phyloP scores from a whole-genome alignment of 768 basidiomycete genomes.

The Naganishia antarctica region DNA sequence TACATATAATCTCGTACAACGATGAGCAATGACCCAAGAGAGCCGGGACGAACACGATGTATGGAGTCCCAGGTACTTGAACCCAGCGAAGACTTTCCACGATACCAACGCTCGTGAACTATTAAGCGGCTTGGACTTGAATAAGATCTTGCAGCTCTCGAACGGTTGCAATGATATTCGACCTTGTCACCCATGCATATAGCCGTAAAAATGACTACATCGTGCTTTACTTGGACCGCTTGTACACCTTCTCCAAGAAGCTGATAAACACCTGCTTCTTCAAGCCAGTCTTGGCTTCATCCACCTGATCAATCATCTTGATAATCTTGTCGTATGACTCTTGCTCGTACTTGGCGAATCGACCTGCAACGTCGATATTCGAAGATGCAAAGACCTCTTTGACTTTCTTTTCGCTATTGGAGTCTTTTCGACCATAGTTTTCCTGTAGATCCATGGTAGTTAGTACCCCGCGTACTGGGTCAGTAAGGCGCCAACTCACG shows the following conservation, averaged over 20 bases:
- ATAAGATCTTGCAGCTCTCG: no score
- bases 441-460: constrained; percentile 55
- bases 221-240: constrained; percentile 54
- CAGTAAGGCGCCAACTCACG: constrained; percentile 37
- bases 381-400: constrained; percentile 69
- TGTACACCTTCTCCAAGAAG: constrained; percentile 83
- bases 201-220: neutral
- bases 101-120: no score
- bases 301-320: constrained; percentile 65
- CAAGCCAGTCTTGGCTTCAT: constrained; percentile 57
- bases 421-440: constrained; percentile 62
- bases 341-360: constrained; percentile 76
- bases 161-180: no score
- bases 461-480: neutral
- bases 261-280: constrained; percentile 70
- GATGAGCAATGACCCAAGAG: no score
- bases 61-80: no score
- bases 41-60: no score
- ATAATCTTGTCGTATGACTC: constrained; percentile 63
- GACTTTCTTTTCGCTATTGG: constrained; percentile 59
- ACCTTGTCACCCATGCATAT: no score
- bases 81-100: no score
- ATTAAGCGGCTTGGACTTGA: no score
- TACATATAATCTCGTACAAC: no score
- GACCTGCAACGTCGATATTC: constrained; percentile 57